phyloP scores from a whole-genome alignment of 176 grass and related monocot genomes.

The Eragrostis curvula region DNA sequence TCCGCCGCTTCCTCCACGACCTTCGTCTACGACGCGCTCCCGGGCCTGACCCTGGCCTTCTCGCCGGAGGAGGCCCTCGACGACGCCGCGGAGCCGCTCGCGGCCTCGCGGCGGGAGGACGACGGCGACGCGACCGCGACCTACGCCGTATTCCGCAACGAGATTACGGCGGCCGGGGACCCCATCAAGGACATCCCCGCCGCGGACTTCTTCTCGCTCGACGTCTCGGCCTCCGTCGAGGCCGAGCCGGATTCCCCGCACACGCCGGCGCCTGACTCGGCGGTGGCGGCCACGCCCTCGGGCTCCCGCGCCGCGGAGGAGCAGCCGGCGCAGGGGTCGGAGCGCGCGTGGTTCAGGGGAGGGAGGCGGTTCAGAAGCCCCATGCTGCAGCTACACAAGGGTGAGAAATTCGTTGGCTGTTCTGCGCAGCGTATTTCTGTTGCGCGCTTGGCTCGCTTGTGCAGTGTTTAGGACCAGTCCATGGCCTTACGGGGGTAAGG shows the following conservation, averaged over 20 bases:
- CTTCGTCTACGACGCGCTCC: constrained; percentile 73
- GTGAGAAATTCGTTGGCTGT: constrained; percentile 35
- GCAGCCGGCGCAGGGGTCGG: constrained; percentile 57
- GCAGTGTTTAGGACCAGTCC: not conserved
- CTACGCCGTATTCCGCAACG: constrained; percentile 82
- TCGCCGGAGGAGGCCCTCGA: constrained; percentile 24
- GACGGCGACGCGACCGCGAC: constrained; percentile 42
- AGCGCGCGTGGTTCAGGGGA: constrained; percentile 76
- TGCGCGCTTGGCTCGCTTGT: not conserved
- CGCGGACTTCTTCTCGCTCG: constrained; percentile 81
- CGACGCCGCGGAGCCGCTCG: not conserved
- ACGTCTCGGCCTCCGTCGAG: constrained; percentile 35
- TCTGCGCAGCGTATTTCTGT: not conserved
- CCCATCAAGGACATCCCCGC: constrained; percentile 48
- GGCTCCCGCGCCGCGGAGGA: constrained; percentile 28
- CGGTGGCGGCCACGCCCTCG: not conserved
- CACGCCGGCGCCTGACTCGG: not conserved
- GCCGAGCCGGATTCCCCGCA: not conserved
- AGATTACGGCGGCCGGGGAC: constrained; percentile 67
- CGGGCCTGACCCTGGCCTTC: constrained; percentile 45
- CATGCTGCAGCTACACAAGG: constrained; percentile 98
- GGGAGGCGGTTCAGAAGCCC: constrained; percentile 79
- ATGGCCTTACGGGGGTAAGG: not conserved
- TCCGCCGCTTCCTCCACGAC: constrained; percentile 8
- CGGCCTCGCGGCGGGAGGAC: not conserved